Evolutionary conservation across 768 basidiomycete species (phyloP), one percentile per base, ranked within the genome.

Genomic region (Pluteus cervinus): DNA sequence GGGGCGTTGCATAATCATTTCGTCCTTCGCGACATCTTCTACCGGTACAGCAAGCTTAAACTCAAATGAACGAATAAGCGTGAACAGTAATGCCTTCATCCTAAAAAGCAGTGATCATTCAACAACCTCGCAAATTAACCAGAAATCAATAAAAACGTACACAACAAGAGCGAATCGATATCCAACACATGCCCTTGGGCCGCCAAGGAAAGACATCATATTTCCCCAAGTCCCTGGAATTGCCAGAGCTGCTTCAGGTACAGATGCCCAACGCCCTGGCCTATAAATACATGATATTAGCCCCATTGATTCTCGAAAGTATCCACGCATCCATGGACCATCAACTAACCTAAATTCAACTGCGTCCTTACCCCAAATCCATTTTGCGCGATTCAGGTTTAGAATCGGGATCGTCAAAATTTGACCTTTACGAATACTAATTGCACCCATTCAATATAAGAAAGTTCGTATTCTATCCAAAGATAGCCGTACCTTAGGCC

Each of bases 151-250:
- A 12, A 14, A 28, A 2, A 66, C 75, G 25, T 41, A 78, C 75
- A 79, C 78, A 11, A 72, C 59, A 15, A 82, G 53, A 11, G 81
- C 65, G 50, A 83, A 83, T 3, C 75, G 69, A 50, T 73, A 82
- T 0, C 80, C 80, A 24, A 84, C 81, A 43, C 81, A 86, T 0
- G 77, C 68, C 14, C 69, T 67, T 9, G 78, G 75, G 4, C 82
- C 82, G 23, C 76, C 77, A 2, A 79, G 46, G 65, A 86, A 86
- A 0, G 75, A 69, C 24, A 82, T 50, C 43, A 76, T 49, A 47
- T 79, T 69, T 5, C 72, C 66, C 71, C 73, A 81, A 0, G 82
- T 64, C 5, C 80, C 75, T 4, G 82, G 82, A 15, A n/a, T n/a
- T n/a, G n/a, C n/a, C n/a, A n/a, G 49, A 1, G 61, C 68, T 1